Evolutionary conservation across 2,329 filamentous ascomycete species (phyloP).

Genomic region (Colletotrichum echinochloae): DNA sequence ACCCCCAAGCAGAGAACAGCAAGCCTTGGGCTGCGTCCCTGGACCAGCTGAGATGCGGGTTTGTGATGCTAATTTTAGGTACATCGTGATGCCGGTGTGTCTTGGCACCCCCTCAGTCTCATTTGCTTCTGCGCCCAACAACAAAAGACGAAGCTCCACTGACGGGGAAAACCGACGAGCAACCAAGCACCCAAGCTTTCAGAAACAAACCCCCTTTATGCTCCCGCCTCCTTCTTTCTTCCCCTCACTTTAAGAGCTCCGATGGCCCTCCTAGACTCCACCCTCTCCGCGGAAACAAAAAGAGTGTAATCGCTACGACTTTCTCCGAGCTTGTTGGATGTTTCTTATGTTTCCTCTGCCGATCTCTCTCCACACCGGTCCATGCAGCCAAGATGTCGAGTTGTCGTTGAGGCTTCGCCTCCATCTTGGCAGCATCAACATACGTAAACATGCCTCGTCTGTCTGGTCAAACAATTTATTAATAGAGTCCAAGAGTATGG

Average conservation of each 20-base stretch:
- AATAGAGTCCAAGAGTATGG: not conserved
- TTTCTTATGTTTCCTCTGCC: constrained; percentile 6
- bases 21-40: not conserved
- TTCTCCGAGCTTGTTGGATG: not conserved
- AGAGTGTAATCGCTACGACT: not conserved
- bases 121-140: not conserved
- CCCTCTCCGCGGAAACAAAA: not conserved
- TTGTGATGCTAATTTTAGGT: constrained; percentile 36
- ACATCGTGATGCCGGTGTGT: not conserved
- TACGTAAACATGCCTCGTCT: not conserved
- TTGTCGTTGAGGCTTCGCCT: constrained; percentile 13
- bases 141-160: not conserved
- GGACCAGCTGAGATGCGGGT: constrained; percentile 14
- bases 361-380: constrained; percentile 14
- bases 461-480: not conserved
- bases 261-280: not conserved
- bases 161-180: not conserved
- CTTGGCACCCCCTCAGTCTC: constrained; percentile 14
- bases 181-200: not conserved
- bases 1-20: not conserved
- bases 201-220: not conserved
- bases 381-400: constrained; percentile 19
- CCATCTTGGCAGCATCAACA: too few species aligned
- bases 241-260: too few species aligned
- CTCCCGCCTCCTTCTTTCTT: not conserved